Evolutionary conservation across 352 stramenopile genomes (phyloP), one percentile per base, ranked within the genome.

Genomic region (Phytophthora meadii): DNA sequence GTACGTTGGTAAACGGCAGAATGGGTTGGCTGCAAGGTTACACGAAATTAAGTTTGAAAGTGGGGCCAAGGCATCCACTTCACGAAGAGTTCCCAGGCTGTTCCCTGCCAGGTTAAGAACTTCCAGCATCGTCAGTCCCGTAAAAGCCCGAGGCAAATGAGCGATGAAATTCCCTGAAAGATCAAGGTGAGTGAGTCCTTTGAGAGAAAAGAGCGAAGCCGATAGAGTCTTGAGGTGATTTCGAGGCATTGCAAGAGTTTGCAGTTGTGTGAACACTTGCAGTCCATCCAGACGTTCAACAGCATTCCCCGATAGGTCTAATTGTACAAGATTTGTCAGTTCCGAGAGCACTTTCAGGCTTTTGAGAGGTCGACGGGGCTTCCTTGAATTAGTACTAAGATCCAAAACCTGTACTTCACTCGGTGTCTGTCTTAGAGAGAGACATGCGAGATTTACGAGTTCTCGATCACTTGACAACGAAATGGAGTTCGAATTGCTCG

Each of bases 151-250:
- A 8, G 87, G 85, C 17, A 95, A 84, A 57, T 94, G 85, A 11
- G 70, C 75, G 24, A 95, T 90, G 45, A 92, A 93, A 59, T 95
- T 95, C 25, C 87, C 87, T 1, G 82, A 90, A 9, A 95, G 37
- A 53, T 95, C 83, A 40, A 94, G 58, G 11, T 76, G 63, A 6
- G 62, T 74, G 9, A 94, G 65, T 4, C 56, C 56, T 15, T 64
- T 67, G 5, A 92, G 71, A 14, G 61, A 49, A 53, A 83, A 88
- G 7, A 94, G 55, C n/a, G 68, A 40, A 12, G 61, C 56, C 2
- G 75, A 75, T 28, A 95, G 58, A 2, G 56, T 72, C 53, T 93
- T 93, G 37, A 95, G 50, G 46, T 93, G 80, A 61, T 95, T 95
- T 9, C 86, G 75, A 1, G 87, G 74, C 30, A 92, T 53, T 8